phyloP scores from a whole-genome alignment of 345 rosid genomes.

The Pistacia atlantica region DNA sequence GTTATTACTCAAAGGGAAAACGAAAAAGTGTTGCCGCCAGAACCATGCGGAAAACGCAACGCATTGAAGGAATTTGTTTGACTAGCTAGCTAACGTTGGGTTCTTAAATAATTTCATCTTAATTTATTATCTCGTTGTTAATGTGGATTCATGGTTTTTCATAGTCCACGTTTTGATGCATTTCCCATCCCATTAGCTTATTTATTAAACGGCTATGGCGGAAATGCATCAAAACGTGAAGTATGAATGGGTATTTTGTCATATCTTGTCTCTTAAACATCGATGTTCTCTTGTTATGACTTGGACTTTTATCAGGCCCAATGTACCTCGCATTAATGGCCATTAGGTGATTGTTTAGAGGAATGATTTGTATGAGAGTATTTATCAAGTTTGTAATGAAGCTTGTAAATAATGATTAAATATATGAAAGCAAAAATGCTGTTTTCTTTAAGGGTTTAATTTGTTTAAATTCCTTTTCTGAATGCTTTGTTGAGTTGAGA shows the following conservation, averaged over 20 bases:
- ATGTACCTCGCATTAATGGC: too few relatives aligned
- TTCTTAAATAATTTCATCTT: background rate
- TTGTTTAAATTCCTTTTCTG: too few relatives aligned
- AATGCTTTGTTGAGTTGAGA: too few relatives aligned
- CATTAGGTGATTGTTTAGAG: too few relatives aligned
- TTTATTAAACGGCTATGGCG: background rate
- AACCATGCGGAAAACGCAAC: conserved; percentile 60
- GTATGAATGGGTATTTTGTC: background rate
- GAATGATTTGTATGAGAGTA: too few relatives aligned
- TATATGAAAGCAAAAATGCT: too few relatives aligned
- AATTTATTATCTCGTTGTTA: background rate
- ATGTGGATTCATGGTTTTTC: background rate
- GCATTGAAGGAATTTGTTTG: conserved; percentile 77
- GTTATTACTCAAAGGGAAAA: conserved; percentile 29
- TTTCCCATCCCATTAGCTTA: background rate
- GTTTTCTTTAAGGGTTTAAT: too few relatives aligned
- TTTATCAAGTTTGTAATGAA: too few relatives aligned
- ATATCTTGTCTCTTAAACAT: too few relatives aligned
- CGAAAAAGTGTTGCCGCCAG: conserved; percentile 49
- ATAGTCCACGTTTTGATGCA: background rate
- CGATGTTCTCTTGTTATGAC: too few relatives aligned
- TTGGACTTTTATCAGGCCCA: background rate
- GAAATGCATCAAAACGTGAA: background rate
- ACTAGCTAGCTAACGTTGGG: conserved; percentile 22
- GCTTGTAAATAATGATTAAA: too few relatives aligned